Evolutionary conservation across 108 stramenopile genomes (phyloP), one percentile per base, ranked within the genome.

Genomic region (Fistulifera pelliculosa): DNA sequence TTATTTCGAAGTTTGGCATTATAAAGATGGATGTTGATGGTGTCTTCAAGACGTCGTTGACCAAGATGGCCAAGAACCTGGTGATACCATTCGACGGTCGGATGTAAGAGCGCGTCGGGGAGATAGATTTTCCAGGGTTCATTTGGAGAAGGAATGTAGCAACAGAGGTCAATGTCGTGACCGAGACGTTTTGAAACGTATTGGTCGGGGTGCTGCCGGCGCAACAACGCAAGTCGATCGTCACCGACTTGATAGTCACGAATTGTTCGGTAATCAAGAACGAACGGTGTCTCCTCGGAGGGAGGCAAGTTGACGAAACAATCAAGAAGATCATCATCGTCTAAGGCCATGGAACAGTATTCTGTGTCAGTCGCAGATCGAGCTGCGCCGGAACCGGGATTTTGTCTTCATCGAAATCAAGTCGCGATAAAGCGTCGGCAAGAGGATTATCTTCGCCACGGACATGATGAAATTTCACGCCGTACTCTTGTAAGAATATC

Each of bases 391-490:
- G 21, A 17, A 21, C 4, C 44, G 44, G 44, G 44, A 45, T 45
- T 11, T 11, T 21, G 4, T 45, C 7, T 45, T 45, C 44, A 21
- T 45, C 44, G 11, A 45, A 31, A 47, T 38, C 17, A 65, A 47
- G 8, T 64, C 45, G 7, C 21, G 58, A 45, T 5, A 45, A 11
- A 45, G 44, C 44, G 44, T 45, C 44, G 44, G 72, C 75, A 35
- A 75, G 39, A 19, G 58, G 35, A 52, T 83, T 75, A 17, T 61
- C 35, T 51, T 64, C 54, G 18, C 75, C 73, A 61, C 62, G 54
- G 10, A 71, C 40, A 47, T 75, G 59, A 0, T 45, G 44, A 0
- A 75, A 65, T 40, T 49, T 60, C 5, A 65, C 62, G 1, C 65
- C 59, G 53, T 65, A 69, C 21, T 70, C 71, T 49, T 75, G 71